A percentile compares a stretch with the other conserved stretches of the same genome.
phyloP scores from a whole-genome alignment of 345 rosid genomes.

The Linum usitatissimum region DNA sequence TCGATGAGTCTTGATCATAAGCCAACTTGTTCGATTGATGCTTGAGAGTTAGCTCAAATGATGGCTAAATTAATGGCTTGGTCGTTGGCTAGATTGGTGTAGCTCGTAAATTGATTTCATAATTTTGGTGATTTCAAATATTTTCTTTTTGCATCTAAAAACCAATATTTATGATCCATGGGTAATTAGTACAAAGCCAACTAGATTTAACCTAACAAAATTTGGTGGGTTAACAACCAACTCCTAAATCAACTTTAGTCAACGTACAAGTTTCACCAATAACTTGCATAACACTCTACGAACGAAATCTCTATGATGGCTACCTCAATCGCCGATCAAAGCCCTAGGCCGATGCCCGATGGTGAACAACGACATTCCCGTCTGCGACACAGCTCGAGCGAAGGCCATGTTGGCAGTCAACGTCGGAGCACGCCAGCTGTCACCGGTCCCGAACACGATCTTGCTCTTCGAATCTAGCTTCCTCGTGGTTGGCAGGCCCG shows the following conservation, averaged over 20 bases:
- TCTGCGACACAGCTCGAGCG: slow-evolving; percentile 83
- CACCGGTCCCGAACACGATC: slow-evolving; percentile 81
- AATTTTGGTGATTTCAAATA: no score
- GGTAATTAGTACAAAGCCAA: neutral
- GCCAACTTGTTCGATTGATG: no score
- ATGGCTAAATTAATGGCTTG: no score
- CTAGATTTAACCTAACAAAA: neutral
- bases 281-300: no score
- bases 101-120: no score
- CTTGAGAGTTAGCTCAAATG: no score
- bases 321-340: slow-evolving; percentile 52
- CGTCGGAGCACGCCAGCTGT: slow-evolving; percentile 65
- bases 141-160: no score
- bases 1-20: no score
- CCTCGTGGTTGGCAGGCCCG: slow-evolving; percentile 68
- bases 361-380: slow-evolving; percentile 71
- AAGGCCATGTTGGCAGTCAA: slow-evolving; percentile 86
- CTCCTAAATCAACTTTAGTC: neutral
- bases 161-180: no score
- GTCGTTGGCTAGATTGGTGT: no score
- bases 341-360: slow-evolving; percentile 78
- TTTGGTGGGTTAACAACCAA: neutral
- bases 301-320: no score
- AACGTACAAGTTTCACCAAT: no score
- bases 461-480: slow-evolving; percentile 81